Conservation (phyloP, 371 early-diverging fungal species). For the Actinomortierella ambigua region DNA sequence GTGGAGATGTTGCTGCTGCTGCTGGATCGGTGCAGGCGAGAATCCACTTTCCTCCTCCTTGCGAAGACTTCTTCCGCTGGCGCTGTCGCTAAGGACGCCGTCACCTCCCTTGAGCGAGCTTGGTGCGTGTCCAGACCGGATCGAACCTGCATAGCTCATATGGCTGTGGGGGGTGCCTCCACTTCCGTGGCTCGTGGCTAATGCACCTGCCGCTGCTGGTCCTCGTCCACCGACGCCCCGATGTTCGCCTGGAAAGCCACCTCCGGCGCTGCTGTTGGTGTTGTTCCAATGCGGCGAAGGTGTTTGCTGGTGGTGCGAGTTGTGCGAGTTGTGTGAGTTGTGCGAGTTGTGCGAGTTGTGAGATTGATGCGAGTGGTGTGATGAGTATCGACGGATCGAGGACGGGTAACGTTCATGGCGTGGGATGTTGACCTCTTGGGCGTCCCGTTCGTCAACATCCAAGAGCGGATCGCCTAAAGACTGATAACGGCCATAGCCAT, state of each 20-base stretch:
- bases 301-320: conserved; percentile 28
- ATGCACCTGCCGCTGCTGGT: too few species aligned
- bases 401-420: conserved; percentile 22
- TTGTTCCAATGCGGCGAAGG: conserved; percentile 20
- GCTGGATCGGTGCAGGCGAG: too few species aligned
- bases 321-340: conserved; percentile 11
- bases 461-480: conserved; percentile 26
- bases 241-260: not conserved
- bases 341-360: conserved; percentile 28
- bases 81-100: too few species aligned
- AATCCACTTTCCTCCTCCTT: too few species aligned
- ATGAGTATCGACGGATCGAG: conserved; percentile 17
- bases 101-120: too few species aligned
- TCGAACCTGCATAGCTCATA: too few species aligned
- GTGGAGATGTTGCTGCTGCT: too few species aligned
- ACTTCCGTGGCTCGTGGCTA: too few species aligned
- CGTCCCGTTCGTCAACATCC: conserved; percentile 35
- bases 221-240: too few species aligned
- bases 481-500: conserved; percentile 20
- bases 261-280: not conserved
- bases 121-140: too few species aligned
- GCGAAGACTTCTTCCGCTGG: too few species aligned
- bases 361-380: conserved; percentile 33
- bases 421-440: conserved; percentile 43
- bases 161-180: too few species aligned